Evolutionary conservation across 2,329 filamentous ascomycete genomes (phyloP).

Genomic region (Epichloe uncinata): DNA sequence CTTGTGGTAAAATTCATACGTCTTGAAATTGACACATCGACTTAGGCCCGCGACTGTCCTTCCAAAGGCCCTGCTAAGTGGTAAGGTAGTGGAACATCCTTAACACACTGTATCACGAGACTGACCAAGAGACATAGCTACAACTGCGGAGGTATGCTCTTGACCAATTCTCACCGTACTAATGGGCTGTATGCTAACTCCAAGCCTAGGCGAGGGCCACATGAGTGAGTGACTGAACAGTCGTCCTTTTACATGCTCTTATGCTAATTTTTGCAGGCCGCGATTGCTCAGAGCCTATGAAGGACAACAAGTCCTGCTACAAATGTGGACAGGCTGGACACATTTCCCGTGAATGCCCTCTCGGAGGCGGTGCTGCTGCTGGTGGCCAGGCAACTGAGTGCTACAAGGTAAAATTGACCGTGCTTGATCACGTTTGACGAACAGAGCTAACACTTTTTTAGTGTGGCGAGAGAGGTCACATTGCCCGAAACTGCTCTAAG

Average conservation of each 20-base stretch:
- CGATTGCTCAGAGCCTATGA: conserved; percentile 79
- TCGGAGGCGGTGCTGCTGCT: conserved; percentile 35
- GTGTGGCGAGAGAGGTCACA: conserved; percentile 93
- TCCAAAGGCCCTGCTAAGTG: conserved; percentile 73
- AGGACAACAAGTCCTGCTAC: conserved; percentile 72
- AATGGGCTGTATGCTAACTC: conserved; percentile 12
- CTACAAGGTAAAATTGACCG: conserved; percentile 56
- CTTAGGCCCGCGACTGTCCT: conserved; percentile 70
- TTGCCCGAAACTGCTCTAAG: conserved; percentile 79
- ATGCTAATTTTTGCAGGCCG: conserved; percentile 44
- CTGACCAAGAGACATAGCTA: conserved; percentile 40
- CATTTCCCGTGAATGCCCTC: conserved; percentile 77
- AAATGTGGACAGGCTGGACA: conserved; percentile 74
- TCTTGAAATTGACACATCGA: conserved; percentile 10
- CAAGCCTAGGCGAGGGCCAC: conserved; percentile 47
- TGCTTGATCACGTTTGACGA: no score
- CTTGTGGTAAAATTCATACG: background rate
- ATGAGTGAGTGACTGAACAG: conserved; percentile 47
- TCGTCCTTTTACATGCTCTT: background rate
- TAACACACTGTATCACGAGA: background rate
- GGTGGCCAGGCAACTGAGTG: conserved; percentile 53
- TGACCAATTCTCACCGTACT: background rate
- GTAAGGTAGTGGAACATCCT: conserved; percentile 32
- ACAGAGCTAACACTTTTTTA: conserved; percentile 13
- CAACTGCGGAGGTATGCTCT: conserved; percentile 60